These are phyloP conservation scores for Globisporangium abappressorium DNA, from an alignment of 352 stramenopile species.

Conservation along the genomic window DNA sequence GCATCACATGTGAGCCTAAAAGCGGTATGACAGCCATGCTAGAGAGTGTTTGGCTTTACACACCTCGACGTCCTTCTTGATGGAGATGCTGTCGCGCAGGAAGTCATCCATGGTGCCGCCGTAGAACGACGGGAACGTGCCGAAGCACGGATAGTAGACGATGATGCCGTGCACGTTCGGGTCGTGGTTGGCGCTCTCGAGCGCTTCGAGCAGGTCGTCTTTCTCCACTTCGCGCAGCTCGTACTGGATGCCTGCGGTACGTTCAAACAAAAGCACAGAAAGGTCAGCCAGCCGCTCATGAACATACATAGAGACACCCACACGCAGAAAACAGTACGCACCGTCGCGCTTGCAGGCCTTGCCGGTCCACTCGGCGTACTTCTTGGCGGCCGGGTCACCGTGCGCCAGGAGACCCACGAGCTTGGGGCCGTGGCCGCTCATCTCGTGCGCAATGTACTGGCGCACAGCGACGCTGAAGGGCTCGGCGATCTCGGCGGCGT, in stretches of 20 bases:
- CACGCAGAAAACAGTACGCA: constrained; percentile 3
- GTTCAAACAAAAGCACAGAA: background rate
- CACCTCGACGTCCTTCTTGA: constrained; percentile 96
- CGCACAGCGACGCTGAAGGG: constrained; percentile 86
- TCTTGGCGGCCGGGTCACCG: constrained; percentile 91
- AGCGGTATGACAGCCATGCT: background rate
- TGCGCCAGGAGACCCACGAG: constrained; percentile 93
- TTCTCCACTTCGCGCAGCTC: constrained; percentile 93
- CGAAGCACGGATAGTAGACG: constrained; percentile 99
- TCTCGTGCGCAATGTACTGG: constrained; percentile 74
- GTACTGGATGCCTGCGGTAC: constrained; percentile 87
- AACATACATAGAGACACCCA: background rate
- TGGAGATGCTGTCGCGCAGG: constrained; percentile 93
- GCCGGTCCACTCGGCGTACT: constrained; percentile 97
- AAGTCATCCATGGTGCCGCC: constrained; percentile 98
- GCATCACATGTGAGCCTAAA: background rate
- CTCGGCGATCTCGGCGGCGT: constrained; percentile 79
- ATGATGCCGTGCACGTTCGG: constrained; percentile 96
- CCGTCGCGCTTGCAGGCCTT: constrained; percentile 92
- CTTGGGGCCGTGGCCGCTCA: constrained; percentile 78
- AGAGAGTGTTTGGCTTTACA: background rate
- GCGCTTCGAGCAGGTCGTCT: constrained; percentile 91
- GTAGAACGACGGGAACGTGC: constrained; percentile 94
- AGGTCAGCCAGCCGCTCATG: background rate
- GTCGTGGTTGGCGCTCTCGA: constrained; percentile 93